A percentile compares a stretch with the other conserved stretches of the same genome.
Evolutionary conservation across 2,329 filamentous ascomycete species (phyloP).

Genomic region (Nemania sp.): DNA sequence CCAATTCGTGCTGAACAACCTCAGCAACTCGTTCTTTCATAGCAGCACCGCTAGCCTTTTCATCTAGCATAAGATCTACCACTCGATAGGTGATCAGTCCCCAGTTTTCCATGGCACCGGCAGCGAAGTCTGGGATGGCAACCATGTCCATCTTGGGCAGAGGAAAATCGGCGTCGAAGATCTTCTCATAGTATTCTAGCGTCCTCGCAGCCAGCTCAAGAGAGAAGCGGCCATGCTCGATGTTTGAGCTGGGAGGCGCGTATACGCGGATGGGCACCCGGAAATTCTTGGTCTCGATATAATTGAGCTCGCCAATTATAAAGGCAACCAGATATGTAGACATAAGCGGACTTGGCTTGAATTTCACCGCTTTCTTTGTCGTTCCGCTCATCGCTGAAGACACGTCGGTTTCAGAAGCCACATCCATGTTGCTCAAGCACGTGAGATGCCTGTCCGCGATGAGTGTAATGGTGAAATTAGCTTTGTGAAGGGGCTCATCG

Average conservation of each 20-base stretch:
- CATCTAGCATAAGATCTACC: slow-evolving; percentile 86
- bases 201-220: slow-evolving; percentile 87
- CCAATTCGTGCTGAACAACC: slow-evolving; percentile 94
- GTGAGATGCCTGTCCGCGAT: slow-evolving; percentile 89
- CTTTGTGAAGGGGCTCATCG: slow-evolving; percentile 92
- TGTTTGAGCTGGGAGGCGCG: slow-evolving; percentile 84
- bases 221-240: slow-evolving; percentile 89
- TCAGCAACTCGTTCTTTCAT: slow-evolving; percentile 93
- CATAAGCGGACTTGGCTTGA: slow-evolving; percentile 92
- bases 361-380: slow-evolving; percentile 83
- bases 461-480: slow-evolving; percentile 87
- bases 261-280: slow-evolving; percentile 93
- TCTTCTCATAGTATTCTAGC: slow-evolving; percentile 92
- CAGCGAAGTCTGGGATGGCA: slow-evolving; percentile 92
- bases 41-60: slow-evolving; percentile 85
- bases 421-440: slow-evolving; percentile 96
- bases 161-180: slow-evolving; percentile 84
- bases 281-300: slow-evolving; percentile 90
- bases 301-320: slow-evolving; percentile 90
- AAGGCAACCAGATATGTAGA: slow-evolving; percentile 95
- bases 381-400: slow-evolving; percentile 63
- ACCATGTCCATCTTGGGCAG: slow-evolving; percentile 96
- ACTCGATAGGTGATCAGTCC: slow-evolving; percentile 93
- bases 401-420: slow-evolving; percentile 75
- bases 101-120: slow-evolving; percentile 99